These are phyloP conservation scores for Pisolithus tinctorius DNA, from an alignment of 768 basidiomycete species.

Conservation along the genomic window DNA sequence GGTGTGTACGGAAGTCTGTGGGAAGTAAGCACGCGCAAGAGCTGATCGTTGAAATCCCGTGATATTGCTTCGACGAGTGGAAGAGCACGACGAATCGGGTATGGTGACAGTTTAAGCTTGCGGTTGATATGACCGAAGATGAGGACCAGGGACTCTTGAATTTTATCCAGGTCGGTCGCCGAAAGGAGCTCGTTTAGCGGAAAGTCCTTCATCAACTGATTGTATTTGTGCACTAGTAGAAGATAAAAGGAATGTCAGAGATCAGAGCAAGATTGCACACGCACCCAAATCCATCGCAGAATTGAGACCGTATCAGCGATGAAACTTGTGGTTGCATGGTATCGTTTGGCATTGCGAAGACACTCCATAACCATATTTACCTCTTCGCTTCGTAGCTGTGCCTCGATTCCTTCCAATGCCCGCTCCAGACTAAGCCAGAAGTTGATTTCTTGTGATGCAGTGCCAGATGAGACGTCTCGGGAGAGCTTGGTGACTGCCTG, in stretches of 20 bases:
- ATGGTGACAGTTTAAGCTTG: slow-evolving; percentile 92
- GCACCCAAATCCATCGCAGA: slow-evolving; percentile 84
- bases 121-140: slow-evolving; percentile 95
- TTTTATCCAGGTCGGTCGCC: slow-evolving; percentile 92
- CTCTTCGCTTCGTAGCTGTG: slow-evolving; percentile 86
- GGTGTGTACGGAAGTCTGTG: slow-evolving; percentile 91
- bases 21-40: slow-evolving; percentile 83
- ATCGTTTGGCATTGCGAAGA: slow-evolving; percentile 91
- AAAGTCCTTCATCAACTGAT: slow-evolving; percentile 98
- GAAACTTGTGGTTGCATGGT: slow-evolving; percentile 95
- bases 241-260: not conserved
- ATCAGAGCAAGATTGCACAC: slow-evolving; percentile 14
- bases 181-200: slow-evolving; percentile 95
- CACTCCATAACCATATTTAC: slow-evolving; percentile 92
- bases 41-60: slow-evolving; percentile 92
- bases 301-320: slow-evolving; percentile 96
- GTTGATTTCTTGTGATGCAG: slow-evolving; percentile 98
- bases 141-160: slow-evolving; percentile 78
- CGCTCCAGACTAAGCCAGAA: slow-evolving; percentile 96
- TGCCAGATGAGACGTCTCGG: slow-evolving; percentile 88
- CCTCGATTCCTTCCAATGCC: slow-evolving; percentile 88
- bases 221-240: slow-evolving; percentile 86
- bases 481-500: slow-evolving; percentile 95
- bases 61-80: slow-evolving; percentile 98
- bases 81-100: slow-evolving; percentile 91